A percentile compares a stretch with the other conserved stretches of the same genome.
Conservation (phyloP, 2,329 filamentous ascomycete genomes). For the Diaporthe citriasiana region DNA sequence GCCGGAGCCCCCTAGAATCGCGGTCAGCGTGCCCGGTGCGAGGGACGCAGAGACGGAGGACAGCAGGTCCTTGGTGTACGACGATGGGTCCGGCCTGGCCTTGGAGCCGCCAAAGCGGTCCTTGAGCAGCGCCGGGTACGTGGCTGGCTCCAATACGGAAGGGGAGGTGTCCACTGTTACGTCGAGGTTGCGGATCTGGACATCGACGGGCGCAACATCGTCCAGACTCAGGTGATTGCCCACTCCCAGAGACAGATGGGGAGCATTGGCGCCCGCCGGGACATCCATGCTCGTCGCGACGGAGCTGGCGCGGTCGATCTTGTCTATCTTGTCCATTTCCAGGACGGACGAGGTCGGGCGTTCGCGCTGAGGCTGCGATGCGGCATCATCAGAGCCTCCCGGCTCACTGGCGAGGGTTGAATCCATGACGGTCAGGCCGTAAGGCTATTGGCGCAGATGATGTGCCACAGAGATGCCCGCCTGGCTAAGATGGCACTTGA, state of each 20-base stretch:
- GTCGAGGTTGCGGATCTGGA: constrained; percentile 66
- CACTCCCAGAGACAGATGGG: constrained; percentile 50
- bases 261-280: constrained; percentile 30
- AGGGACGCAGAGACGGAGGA: constrained; percentile 75
- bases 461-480: background rate
- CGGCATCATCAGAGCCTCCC: background rate
- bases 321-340: constrained; percentile 53
- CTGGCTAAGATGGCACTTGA: background rate
- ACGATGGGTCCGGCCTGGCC: constrained; percentile 48
- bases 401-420: constrained; percentile 14
- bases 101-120: constrained; percentile 44
- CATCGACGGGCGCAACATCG: constrained; percentile 69
- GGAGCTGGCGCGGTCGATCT: constrained; percentile 52
- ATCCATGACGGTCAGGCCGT: constrained; percentile 3
- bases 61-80: constrained; percentile 68
- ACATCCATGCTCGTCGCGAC: constrained; percentile 50
- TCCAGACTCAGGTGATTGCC: constrained; percentile 59
- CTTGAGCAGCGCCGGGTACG: constrained; percentile 59
- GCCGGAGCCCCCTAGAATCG: constrained; percentile 82
- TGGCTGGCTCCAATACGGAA: constrained; percentile 63
- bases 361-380: constrained; percentile 15
- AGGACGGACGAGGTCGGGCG: constrained; percentile 3
- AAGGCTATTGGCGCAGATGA: background rate
- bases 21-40: constrained; percentile 76
- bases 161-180: constrained; percentile 72